phyloP scores from a whole-genome alignment of 2,329 filamentous ascomycete species.

The Polytolypa hystricis region DNA sequence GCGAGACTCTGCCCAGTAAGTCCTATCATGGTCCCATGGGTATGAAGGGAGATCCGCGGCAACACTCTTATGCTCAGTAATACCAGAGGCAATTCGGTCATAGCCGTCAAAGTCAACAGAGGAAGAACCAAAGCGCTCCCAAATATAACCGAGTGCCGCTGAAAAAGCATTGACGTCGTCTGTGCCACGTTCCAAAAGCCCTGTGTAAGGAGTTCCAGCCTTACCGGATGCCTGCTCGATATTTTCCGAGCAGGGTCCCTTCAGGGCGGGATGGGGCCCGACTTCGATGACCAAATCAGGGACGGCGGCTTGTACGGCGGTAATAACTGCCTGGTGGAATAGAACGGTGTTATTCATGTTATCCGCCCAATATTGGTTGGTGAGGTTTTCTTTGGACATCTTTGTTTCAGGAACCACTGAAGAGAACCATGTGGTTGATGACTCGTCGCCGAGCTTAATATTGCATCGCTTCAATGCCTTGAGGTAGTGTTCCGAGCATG shows the following conservation, averaged over 20 bases:
- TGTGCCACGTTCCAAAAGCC: constrained; percentile 8
- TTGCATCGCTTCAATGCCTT: constrained; percentile 3
- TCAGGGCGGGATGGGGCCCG: constrained; percentile 19
- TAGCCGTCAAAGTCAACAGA: constrained; percentile 9
- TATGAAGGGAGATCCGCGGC: constrained; percentile 2
- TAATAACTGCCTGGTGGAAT: constrained; percentile 18
- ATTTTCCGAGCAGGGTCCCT: constrained; percentile 13
- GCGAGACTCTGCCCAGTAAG: constrained; percentile 10
- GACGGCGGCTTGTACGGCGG: constrained; percentile 4
- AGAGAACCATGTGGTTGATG: constrained; percentile 6
- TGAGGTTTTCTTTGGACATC: constrained; percentile 2
- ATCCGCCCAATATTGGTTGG: constrained; percentile 19
- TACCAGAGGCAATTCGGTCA: neutral
- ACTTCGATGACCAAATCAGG: constrained; percentile 13
- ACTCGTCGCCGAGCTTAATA: neutral
- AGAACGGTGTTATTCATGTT: constrained; percentile 23
- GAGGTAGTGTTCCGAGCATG: constrained; percentile 21
- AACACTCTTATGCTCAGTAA: neutral
- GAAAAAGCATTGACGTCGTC: constrained; percentile 12
- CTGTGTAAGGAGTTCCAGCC: constrained; percentile 9
- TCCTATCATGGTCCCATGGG: constrained; percentile 6
- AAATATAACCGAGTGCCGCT: constrained; percentile 14
- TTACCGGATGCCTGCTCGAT: neutral
- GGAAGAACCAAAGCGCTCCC: constrained; percentile 7
- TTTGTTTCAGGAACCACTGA: constrained; percentile 3